Evolutionary conservation across 2,329 filamentous ascomycete genomes (phyloP), one percentile per base, ranked within the genome.

Genomic region (Aspergillus sp.): DNA sequence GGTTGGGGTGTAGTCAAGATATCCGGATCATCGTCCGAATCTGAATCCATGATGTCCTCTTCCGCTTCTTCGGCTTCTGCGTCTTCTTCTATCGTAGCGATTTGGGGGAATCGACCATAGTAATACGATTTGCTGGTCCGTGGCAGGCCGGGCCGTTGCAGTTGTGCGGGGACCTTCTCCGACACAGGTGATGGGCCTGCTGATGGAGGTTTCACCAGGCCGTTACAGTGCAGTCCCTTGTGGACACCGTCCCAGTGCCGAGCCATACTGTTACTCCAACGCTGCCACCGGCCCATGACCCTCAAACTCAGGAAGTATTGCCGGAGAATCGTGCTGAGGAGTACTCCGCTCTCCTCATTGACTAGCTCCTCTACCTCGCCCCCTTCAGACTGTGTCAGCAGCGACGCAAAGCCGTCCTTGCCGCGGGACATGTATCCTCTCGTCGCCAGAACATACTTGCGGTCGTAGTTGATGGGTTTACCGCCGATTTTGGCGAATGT

Each of bases 281-380:
- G 77, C 50, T 80, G 82, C 90, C 90, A 95, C 59, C 82, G 81
- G 15, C 88, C 87, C 22, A 95, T 71, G 1, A 90, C 85, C 48
- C 88, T 87, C 39, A 95, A 75, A 5, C 84, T 86, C 78, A 95
- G 85, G 68, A 95, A 95, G 68, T 95, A 95, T 64, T 95, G 90
- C 10, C 90, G 82, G 17, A 96, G 76, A 65, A 96, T 84, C 61
- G 86, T 88, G 43, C 86, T 90, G 58, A 95, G 88, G 48, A 95
- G 76, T 13, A 94, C 83, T 3, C 90, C 90, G 56, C 87, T 90
- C 63, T 96, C 90, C 60, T 95, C 89, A 25, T 82, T 83, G 4
- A 95, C 84, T 13, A 95, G 71, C 62, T 90, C 87, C 56, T 89
- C 83, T 1, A 84, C 86, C 3, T 78, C 71, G 13, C 89, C 89